These are phyloP conservation scores for Microsporum canis DNA, from an alignment of 2,329 filamentous ascomycete genomes.

Conservation along the genomic window DNA sequence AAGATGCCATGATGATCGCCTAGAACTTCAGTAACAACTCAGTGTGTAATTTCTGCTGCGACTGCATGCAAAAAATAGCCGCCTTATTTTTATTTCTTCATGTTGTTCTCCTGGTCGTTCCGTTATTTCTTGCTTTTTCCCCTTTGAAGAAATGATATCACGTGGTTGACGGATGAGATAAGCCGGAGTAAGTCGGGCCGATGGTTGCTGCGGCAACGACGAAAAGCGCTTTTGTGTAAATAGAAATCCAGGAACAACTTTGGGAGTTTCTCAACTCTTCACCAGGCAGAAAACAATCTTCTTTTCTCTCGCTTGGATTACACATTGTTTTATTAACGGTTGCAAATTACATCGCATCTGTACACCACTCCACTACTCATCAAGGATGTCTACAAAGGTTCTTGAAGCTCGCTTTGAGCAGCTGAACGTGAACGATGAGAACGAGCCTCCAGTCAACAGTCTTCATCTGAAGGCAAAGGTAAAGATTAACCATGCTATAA, in stretches of 20 bases:
- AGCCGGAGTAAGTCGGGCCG: background rate
- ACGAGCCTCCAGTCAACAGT: constrained; percentile 47
- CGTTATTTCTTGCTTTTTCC: background rate
- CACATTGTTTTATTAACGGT: background rate
- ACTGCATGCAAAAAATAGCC: background rate
- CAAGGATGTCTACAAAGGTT: constrained; percentile 58
- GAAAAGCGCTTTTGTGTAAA: background rate
- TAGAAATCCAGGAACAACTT: background rate
- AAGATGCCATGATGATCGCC: constrained; percentile 7
- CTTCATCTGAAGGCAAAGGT: constrained; percentile 68
- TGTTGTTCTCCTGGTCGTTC: background rate
- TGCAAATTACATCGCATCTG: background rate
- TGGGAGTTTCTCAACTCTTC: background rate
- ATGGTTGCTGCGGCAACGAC: constrained; percentile 7
- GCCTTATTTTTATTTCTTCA: background rate
- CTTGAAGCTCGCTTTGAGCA: constrained; percentile 83
- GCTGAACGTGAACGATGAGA: constrained; percentile 82
- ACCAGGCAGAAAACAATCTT: background rate
- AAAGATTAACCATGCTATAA: constrained; percentile 12
- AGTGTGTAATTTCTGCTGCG: background rate
- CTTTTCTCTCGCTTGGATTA: background rate
- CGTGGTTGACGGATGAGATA: background rate
- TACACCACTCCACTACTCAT: background rate
- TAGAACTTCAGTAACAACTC: background rate
- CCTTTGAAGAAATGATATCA: background rate